These are phyloP conservation scores for Aristolochia contorta DNA, from an alignment of 164 flowering plant genomes.

Conservation along the genomic window DNA sequence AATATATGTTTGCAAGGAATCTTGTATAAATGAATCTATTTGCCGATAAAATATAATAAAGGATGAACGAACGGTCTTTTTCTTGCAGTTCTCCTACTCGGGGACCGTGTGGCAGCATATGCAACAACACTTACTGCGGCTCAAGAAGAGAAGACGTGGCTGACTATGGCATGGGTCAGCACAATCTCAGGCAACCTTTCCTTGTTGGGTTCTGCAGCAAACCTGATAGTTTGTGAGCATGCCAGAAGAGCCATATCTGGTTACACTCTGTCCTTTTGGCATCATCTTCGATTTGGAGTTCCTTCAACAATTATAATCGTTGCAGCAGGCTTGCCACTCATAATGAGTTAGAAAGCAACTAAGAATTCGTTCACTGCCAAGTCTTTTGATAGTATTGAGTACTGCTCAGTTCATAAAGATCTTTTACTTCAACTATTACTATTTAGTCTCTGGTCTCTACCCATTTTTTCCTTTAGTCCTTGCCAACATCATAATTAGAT, in stretches of 20 bases:
- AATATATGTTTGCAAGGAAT: no score
- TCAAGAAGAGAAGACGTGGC: constrained; percentile 55
- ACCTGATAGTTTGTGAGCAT: constrained; percentile 71
- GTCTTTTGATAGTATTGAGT: no score
- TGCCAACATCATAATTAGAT: no score
- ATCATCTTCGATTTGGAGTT: constrained; percentile 56
- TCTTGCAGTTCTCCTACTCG: constrained; percentile 50
- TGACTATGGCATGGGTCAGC: constrained; percentile 73
- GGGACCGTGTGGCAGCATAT: constrained; percentile 39
- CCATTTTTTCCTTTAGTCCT: no score
- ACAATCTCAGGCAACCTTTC: constrained; percentile 69
- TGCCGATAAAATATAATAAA: no score
- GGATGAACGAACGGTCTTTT: no score
- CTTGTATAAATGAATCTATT: no score
- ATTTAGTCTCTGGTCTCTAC: no score
- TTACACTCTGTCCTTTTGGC: constrained; percentile 53
- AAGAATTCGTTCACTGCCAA: no score
- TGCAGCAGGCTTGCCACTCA: constrained; percentile 50
- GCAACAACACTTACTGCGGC: constrained; percentile 40
- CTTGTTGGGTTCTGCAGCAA: constrained; percentile 66
- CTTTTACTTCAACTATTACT: no score
- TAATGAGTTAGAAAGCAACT: constrained; percentile 18
- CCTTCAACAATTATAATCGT: constrained; percentile 65
- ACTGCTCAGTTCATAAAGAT: no score
- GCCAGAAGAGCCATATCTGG: constrained; percentile 34